phyloP scores from a whole-genome alignment of 176 grass and related monocot species.

The Musa acuminata region DNA sequence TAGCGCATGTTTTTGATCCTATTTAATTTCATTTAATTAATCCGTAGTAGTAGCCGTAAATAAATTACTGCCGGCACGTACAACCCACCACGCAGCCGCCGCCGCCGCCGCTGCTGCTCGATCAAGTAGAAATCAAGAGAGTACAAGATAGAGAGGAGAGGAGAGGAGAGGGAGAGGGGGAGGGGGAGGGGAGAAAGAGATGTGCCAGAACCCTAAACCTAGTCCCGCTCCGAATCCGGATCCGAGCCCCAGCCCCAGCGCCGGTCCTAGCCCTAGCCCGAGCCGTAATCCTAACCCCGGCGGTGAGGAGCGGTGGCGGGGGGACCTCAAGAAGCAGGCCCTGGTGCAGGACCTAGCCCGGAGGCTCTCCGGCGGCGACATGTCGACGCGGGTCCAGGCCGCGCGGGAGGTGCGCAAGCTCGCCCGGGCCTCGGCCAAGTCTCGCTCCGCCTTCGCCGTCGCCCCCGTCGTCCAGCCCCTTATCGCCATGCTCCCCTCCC shows the following conservation, averaged over 20 bases:
- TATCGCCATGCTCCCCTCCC: conserved; percentile 23
- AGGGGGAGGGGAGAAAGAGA: neutral
- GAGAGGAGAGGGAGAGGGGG: neutral
- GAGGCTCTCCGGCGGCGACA: conserved; percentile 17
- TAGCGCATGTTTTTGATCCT: too few relatives aligned
- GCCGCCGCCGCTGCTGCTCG: too few relatives aligned
- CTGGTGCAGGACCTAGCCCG: conserved; percentile 19
- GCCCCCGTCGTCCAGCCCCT: conserved; percentile 24
- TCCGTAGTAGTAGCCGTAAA: too few relatives aligned
- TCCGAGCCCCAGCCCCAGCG: neutral
- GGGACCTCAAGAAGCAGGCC: conserved; percentile 12
- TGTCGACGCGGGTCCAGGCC: conserved; percentile 9
- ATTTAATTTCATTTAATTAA: too few relatives aligned
- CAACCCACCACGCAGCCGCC: too few relatives aligned
- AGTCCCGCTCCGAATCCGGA: neutral
- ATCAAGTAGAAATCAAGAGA: too few relatives aligned
- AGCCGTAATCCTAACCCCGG: neutral
- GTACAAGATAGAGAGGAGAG: too few relatives aligned
- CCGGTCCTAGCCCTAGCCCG: neutral
- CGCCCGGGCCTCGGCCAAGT: conserved; percentile 11
- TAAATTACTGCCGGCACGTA: too few relatives aligned
- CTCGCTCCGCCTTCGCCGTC: conserved; percentile 19
- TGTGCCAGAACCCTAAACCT: conserved; percentile 25
- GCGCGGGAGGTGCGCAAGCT: conserved; percentile 20
- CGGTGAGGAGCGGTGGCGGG: neutral